Base-by-base conservation (phyloP, 1,139 yeast species). In the Groenewaldozyma sp. region DNA sequence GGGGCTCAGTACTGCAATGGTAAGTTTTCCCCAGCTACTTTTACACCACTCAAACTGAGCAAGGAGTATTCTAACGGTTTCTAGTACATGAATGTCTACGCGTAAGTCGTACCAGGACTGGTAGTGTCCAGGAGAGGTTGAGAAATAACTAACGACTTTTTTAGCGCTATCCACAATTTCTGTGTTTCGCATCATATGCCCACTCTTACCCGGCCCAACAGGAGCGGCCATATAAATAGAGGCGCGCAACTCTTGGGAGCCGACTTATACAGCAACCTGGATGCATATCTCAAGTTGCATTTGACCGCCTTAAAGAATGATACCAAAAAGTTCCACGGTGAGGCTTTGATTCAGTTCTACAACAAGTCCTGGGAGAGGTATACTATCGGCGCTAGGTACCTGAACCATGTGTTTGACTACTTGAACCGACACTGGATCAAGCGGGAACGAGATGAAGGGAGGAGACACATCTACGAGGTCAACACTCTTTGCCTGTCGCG, bases 401-500 rank as follows among this genome's bases (percentile, higher is more conserved):
- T 93, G 62, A 87, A 87, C 61, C 94, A 93, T 60, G 93, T 93
- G 22, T 86, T 91, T 58, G 95, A 88, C 58, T 93, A 93, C 61
- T 78, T 93, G 74, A 93, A 93, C 61, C 74, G 97, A 48, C 91
- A 91, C 63, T 93, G 98, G 98, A 96, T 93, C 37, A 86, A 82
- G 54, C 87, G 94, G 58, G 97, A 91, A 61, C 74, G 97, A 54
- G 83, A 88, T 33, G 97, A 91, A 58, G 97, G 97, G n/a, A 76
- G 86, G 54, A 73, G 88, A 49, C 87, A 86, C 53, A 78, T 91
- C 37, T 86, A 79, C 59, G 98, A 93, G 60, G 94, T 93, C 28
- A 80, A 84, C 55, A 87, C 96, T 1, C 68, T 91, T 50, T 82
- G 95, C 40, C 67, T 91, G 45, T 71, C 87, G 48, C 80, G 86